Conservation (phyloP, 2,329 filamentous ascomycete species). For the Neocatenulostroma microsporum region DNA sequence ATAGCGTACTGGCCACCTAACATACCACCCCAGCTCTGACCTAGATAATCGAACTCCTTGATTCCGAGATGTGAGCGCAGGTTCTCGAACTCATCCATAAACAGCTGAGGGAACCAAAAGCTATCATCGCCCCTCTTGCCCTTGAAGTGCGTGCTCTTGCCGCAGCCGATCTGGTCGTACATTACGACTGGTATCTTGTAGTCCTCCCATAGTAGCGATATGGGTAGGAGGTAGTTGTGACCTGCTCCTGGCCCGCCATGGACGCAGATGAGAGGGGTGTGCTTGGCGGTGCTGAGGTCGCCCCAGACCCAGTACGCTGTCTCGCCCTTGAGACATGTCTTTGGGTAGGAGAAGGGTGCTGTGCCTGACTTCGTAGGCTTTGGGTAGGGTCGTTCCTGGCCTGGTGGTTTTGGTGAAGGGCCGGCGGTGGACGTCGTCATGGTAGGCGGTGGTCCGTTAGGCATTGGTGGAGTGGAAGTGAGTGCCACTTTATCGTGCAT, state of each 20-base stretch:
- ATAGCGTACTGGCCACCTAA: conserved; percentile 39
- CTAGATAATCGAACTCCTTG: conserved; percentile 38
- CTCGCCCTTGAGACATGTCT: conserved; percentile 27
- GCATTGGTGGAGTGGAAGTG: too few relatives aligned
- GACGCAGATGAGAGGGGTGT: conserved; percentile 30
- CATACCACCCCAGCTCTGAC: conserved; percentile 51
- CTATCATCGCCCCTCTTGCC: conserved; percentile 37
- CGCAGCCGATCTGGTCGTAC: conserved; percentile 50
- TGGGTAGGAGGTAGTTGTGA: conserved; percentile 29
- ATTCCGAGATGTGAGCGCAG: conserved; percentile 38
- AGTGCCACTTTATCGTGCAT: too few relatives aligned
- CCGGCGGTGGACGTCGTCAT: background rate
- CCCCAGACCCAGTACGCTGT: conserved; percentile 37
- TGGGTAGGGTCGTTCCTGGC: conserved; percentile 19
- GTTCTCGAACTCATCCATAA: conserved; percentile 45
- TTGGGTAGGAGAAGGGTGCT: conserved; percentile 28
- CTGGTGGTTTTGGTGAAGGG: conserved; percentile 13
- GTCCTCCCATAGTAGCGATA: conserved; percentile 30
- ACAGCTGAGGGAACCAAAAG: conserved; percentile 46
- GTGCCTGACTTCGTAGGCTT: conserved; percentile 20
- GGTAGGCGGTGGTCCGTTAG: too few relatives aligned
- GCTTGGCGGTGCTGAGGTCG: conserved; percentile 21
- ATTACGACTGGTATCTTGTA: conserved; percentile 41
- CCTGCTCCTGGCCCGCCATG: conserved; percentile 44
- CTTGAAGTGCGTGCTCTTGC: conserved; percentile 41